Percentiles rank a stretch among this genome's conserved stretches.
phyloP scores from a whole-genome alignment of 306 rosid species.

The Quillaja saponaria region DNA sequence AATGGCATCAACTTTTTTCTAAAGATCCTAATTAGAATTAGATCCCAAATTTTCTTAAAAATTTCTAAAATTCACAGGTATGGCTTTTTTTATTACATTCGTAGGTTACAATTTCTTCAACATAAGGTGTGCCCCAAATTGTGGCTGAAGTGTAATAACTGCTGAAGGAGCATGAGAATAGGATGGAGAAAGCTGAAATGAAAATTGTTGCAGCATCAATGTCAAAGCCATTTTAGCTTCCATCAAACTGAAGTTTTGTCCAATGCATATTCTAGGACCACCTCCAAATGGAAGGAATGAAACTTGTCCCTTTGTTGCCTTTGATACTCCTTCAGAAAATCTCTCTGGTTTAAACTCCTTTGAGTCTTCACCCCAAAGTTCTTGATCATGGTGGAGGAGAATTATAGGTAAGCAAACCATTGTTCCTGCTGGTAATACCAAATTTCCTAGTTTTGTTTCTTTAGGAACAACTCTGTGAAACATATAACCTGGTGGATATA shows the following conservation, averaged over 20 bases:
- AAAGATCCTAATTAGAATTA: too few relatives aligned
- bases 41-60: too few relatives aligned
- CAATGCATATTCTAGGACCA: slow-evolving; percentile 50
- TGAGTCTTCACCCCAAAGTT: slow-evolving; percentile 50
- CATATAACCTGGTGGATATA: slow-evolving; percentile 22
- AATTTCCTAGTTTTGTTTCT: slow-evolving; percentile 23
- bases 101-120: slow-evolving; percentile 18
- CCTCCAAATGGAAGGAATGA: slow-evolving; percentile 41
- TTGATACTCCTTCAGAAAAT: slow-evolving; percentile 39
- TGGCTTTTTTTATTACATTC: too few relatives aligned
- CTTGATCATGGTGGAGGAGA: slow-evolving; percentile 27
- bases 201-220: slow-evolving; percentile 37
- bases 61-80: too few relatives aligned
- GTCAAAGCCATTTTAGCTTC: slow-evolving; percentile 47
- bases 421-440: slow-evolving; percentile 38
- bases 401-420: not conserved
- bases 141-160: slow-evolving; percentile 30
- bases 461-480: not conserved
- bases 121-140: slow-evolving; percentile 44
- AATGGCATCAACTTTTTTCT: too few relatives aligned
- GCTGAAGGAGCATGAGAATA: slow-evolving; percentile 48
- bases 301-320: slow-evolving; percentile 28
- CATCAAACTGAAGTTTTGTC: slow-evolving; percentile 43
- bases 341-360: slow-evolving; percentile 45
- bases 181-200: slow-evolving; percentile 44